A percentile compares a stretch with the other conserved stretches of the same genome.
phyloP scores from a whole-genome alignment of 225 moss, liverwort and hornwort genomes.

The Pseudoscleropodium purum region DNA sequence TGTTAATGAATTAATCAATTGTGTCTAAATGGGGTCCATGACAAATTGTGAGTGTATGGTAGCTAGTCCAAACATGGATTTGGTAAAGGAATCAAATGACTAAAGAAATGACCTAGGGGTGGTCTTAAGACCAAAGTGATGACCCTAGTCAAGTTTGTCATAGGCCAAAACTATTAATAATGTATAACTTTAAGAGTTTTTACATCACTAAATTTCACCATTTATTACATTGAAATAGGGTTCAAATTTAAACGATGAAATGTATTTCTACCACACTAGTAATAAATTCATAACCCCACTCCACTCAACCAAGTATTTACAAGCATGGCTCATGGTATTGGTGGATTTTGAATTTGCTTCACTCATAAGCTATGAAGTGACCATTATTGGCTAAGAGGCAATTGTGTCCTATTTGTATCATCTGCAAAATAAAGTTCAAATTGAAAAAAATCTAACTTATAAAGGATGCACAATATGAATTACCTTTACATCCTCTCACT shows the following conservation, averaged over 20 bases:
- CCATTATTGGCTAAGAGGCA: background rate
- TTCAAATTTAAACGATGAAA: background rate
- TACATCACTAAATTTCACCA: background rate
- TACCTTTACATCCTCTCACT: background rate
- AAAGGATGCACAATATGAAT: background rate
- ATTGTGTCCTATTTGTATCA: background rate
- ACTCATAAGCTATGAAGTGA: background rate
- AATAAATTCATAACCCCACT: background rate
- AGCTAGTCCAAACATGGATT: background rate
- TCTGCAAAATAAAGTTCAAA: background rate
- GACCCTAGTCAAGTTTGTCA: background rate
- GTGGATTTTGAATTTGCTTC: rapidly evolving
- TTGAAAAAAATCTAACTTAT: background rate
- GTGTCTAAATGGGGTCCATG: too few relatives aligned
- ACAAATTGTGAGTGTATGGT: background rate
- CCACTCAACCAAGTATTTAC: background rate
- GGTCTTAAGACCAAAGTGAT: background rate
- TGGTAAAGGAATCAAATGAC: background rate
- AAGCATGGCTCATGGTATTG: background rate
- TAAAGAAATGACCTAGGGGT: background rate
- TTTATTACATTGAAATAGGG: background rate
- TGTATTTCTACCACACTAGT: rapidly evolving
- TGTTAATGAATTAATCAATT: background rate
- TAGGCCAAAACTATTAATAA: background rate
- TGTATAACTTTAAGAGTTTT: background rate